Base-by-base conservation (phyloP, 805 yeast species). In the Teunomyces aglyptinius region DNA sequence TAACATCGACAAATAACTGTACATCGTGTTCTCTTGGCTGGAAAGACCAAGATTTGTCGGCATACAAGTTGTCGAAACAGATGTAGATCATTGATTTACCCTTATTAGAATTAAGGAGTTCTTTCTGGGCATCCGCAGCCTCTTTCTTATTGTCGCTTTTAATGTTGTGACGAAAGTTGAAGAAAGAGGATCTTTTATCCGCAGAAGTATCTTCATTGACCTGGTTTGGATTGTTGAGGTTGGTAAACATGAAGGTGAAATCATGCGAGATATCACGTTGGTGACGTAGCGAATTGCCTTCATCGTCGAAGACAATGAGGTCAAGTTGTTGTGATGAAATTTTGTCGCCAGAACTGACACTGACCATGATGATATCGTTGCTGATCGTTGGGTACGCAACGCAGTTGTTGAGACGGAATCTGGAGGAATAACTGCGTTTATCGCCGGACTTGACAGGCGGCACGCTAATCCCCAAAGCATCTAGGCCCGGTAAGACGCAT, bases 31-130 rank as follows among this genome's bases (percentile, higher is more conserved):
- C 24, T 19, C 49, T 49, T 5, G 74, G 71, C 13, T 57, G 55
- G 51, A 69, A 72, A 15, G 74, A 65, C 76, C 76, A 72, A 6
- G 74, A 68, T 49, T 67, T 65, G 52, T 72, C 77, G 36, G 52
- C 56, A 55, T 65, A 72, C 26, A 71, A 43, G 50, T 72, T 72
- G 54, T 72, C 76, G 55, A 72, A 72, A 50, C 77, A 72, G 13
- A 72, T 57, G 51, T 68, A 60, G 15, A 72, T 60, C 32, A 58
- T 53, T 6, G 67, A 64, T 43, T 58, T 59, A 4, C 64, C 68
- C 20, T 55, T 47, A 39, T 54, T 50, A 18, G 56, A 49, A 32
- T 54, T 50, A 39, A 61, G 43, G 4, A 58, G 44, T 18, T 59
- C 56, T 41, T 39, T 47, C 22, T 38, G 32, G 26, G 41, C 34